Evolutionary conservation across 441 rosid genomes (phyloP).

Genomic region (Theobroma grandiflorum): DNA sequence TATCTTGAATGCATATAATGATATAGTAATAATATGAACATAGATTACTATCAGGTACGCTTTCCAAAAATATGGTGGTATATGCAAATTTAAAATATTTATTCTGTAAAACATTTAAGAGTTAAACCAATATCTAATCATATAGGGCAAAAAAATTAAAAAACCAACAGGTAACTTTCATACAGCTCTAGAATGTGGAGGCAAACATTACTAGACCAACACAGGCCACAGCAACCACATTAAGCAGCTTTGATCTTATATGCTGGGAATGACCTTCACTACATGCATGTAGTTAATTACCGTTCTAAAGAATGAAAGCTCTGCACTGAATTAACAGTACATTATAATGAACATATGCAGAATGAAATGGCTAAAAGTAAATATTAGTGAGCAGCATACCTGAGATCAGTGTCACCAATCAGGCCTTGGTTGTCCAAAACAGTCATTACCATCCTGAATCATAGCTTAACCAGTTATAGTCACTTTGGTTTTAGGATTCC

Average conservation of each 20-base stretch:
- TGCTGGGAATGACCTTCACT: not conserved
- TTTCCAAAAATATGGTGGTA: not conserved
- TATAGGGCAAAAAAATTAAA: not conserved
- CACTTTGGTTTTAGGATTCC: constrained; percentile 59
- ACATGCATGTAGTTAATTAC: not conserved
- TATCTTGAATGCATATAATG: not conserved
- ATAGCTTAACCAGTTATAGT: constrained; percentile 44
- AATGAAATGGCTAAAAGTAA: constrained; percentile 11
- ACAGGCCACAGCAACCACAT: not conserved
- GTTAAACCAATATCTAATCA: not conserved
- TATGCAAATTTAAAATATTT: not conserved
- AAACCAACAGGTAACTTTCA: not conserved
- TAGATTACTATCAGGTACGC: not conserved
- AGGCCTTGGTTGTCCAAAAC: constrained; percentile 15
- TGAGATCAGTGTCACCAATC: constrained; percentile 31
- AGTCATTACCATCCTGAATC: constrained; percentile 27
- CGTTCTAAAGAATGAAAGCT: not conserved
- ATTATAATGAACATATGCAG: not conserved
- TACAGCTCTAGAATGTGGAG: not conserved
- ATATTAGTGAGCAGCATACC: constrained; percentile 38
- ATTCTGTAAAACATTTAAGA: not conserved
- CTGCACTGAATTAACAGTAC: not conserved
- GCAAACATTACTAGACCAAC: not conserved
- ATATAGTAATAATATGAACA: not conserved
- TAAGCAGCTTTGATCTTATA: constrained; percentile 1